These are phyloP conservation scores for Phytophthora nicotianae DNA, from an alignment of 352 stramenopile species.

Conservation along the genomic window DNA sequence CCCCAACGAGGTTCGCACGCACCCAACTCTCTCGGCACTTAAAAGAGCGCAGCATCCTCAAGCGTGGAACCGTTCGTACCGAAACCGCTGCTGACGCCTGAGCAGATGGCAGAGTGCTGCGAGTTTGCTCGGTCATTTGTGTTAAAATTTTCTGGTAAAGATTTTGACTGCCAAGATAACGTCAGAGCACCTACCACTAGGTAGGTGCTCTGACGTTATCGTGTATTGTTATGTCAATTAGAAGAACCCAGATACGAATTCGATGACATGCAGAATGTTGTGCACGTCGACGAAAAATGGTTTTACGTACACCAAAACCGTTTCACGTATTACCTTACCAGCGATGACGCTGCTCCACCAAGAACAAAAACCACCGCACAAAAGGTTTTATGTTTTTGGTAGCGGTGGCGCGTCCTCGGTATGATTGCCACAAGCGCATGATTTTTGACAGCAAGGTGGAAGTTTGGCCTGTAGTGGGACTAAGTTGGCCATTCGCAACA, in stretches of 20 bases:
- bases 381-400: too few relatives aligned
- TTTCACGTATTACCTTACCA: slow-evolving; percentile 8
- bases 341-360: background rate
- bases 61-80: slow-evolving; percentile 1
- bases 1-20: background rate
- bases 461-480: too few relatives aligned
- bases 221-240: background rate
- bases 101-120: background rate
- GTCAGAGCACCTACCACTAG: background rate
- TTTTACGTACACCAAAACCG: slow-evolving; percentile 12
- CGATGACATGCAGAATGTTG: background rate
- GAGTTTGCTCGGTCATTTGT: background rate
- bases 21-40: slow-evolving; percentile 11
- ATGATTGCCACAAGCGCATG: too few relatives aligned
- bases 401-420: too few relatives aligned
- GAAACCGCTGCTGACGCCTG: background rate
- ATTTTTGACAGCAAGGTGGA: too few relatives aligned
- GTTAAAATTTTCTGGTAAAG: background rate
- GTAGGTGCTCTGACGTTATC: background rate
- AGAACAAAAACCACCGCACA: too few relatives aligned
- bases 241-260: background rate
- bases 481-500: too few relatives aligned
- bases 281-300: slow-evolving; percentile 12
- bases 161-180: background rate
- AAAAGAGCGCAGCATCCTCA: background rate